Evolutionary conservation across 768 basidiomycete genomes (phyloP), one percentile per base, ranked within the genome.

Genomic region (Pisolithus tinctorius): DNA sequence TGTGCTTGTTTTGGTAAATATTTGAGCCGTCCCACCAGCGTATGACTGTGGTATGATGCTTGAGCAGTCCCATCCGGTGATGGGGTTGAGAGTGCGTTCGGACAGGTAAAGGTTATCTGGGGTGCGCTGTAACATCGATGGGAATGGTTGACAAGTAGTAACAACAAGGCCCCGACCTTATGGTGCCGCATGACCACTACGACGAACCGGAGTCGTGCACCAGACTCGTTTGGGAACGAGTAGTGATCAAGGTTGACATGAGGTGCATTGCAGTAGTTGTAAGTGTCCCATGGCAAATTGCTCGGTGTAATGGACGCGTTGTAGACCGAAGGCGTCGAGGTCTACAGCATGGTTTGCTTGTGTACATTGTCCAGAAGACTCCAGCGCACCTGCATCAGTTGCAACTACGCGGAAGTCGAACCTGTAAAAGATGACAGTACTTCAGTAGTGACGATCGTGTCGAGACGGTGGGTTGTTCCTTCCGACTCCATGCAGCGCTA

Each of bases 251-350:
- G 58, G 49, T 71, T 74, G 52, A 75, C 69, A 48, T 74, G 76
- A 0, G 76, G 74, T 0, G 76, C 76, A 47, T 78, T 78, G 62
- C 76, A 78, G 50, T 76, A 78, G 48, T 78, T 78, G 64, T 78
- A 77, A 26, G 75, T 78, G 61, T 76, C 70, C 77, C 77, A 77
- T 0, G 74, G 71, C 10, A 71, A 58, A 42, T 54, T 34, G 0
- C 49, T 49, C 9, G 77, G 76, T 1, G 77, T 77, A 30, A 60
- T 17, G 2, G 76, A 78, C 5, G 74, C 69, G 43, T 73, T 68
- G 58, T 78, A 78, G 27, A 78, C 60, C 6, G 40, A 34, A 4
- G 13, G 34, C 34, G 34, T 34, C 34, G 5, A 34, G 34, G 14
- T 5, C 34, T 34, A 14, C 34, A 13, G 34, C 34, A 34, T 34